phyloP scores from a whole-genome alignment of 192 early-diverging fungal species.

The Backusella westeae region DNA sequence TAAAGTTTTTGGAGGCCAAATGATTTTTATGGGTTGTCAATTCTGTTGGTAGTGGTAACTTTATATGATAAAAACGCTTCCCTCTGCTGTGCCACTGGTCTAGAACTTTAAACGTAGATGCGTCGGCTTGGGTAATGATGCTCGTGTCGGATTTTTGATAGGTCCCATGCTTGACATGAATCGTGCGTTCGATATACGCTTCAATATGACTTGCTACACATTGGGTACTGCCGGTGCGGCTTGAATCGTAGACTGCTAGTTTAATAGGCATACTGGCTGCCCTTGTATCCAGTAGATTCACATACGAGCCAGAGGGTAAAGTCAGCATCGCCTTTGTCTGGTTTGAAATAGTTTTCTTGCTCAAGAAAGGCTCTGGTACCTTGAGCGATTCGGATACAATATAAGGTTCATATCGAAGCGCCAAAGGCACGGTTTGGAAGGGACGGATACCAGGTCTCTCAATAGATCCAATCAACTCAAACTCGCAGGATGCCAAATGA shows the following conservation, averaged over 20 bases:
- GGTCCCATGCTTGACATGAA: background rate
- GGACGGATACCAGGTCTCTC: conserved; percentile 20
- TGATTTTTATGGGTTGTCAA: background rate
- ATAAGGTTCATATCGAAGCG: conserved; percentile 10
- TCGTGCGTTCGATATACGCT: background rate
- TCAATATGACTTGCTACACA: background rate
- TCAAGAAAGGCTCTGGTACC: background rate
- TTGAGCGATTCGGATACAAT: background rate
- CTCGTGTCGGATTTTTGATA: background rate
- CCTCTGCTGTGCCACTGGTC: background rate
- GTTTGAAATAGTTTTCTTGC: background rate
- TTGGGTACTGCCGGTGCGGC: background rate
- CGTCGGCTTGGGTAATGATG: background rate
- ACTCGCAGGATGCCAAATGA: conserved; percentile 6
- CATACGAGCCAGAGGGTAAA: background rate
- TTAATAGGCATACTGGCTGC: background rate
- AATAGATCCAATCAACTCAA: conserved; percentile 4
- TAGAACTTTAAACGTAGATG: background rate
- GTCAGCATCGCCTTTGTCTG: background rate
- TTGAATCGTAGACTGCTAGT: background rate
- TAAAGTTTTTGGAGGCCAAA: background rate
- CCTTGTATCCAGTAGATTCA: background rate
- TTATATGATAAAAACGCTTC: background rate
- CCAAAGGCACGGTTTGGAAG: conserved; percentile 13
- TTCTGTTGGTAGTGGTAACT: background rate